Base-by-base conservation (phyloP, 306 rosid genomes). In the Begonia fuchsioides region DNA sequence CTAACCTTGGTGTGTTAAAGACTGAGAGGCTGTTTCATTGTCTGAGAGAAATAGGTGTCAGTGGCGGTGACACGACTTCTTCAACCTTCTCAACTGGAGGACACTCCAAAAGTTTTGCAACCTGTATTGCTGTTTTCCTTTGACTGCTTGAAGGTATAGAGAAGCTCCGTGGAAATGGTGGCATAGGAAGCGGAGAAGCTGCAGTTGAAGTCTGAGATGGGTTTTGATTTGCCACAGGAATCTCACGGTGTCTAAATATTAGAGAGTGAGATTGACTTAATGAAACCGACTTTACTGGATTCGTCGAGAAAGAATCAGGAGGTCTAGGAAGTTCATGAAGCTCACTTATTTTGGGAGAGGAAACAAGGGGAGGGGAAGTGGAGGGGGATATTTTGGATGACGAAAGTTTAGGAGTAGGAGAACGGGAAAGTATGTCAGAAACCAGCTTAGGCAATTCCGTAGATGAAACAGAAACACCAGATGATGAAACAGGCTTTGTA, bases 271-370 rank as follows among this genome's bases (percentile, higher is more conserved):
- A 85, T 69, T 85, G 93, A 40, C 84, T 74, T 35, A 69, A 65
- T 51, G 62, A 55, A 15, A 68, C 66, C 61, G 75, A 65, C 57
- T 69, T 81, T 43, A 67, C 54, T 45, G 70, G 48, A 64, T 63
- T 86, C 47, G 58, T 53, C 52, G 63, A 57, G 38, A 47, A 75
- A 58, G 58, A 70, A 53, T 72, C 78, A 13, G 96, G 96, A 12
- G 96, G 96, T 65, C 96, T 78, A 49, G 96, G 96, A 74, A 86
- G 96, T 76, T 81, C 96, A 20, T 86, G 93, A 65, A 86, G 83
- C 72, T 86, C 96, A 59, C 88, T 86, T 56, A 86, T 86, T 66
- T 74, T 79, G 39, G 94, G 94, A 0, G 96, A 74, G 40, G 96
- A 78, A 52, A 54, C 15, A 54, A 71, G 59, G 44, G 93, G 72